Conservation (phyloP, 2,329 filamentous ascomycete genomes). For the Niveomyces coronatus region DNA sequence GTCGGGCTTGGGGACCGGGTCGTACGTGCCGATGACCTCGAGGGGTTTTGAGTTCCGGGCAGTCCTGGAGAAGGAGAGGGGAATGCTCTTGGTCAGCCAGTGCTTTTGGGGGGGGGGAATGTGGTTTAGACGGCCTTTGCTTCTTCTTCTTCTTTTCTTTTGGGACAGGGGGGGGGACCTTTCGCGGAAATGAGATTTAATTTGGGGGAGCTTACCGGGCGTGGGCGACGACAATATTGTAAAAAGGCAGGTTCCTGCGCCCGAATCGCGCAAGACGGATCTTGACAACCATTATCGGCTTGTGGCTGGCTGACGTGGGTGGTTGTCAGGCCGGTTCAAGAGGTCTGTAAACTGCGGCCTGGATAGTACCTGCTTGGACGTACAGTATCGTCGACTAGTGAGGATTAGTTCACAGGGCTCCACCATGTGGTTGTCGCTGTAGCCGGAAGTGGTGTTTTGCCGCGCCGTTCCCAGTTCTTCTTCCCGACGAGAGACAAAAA, state of each 20-base stretch:
- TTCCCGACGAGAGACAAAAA: no score
- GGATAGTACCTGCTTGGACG: no score
- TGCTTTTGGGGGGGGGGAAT: no score
- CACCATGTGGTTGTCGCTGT: slow-evolving; percentile 15
- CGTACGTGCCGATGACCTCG: slow-evolving; percentile 80
- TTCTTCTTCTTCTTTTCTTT: neutral
- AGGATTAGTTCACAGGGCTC: no score
- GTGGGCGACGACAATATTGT: slow-evolving; percentile 95
- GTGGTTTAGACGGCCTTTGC: no score
- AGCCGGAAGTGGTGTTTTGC: slow-evolving; percentile 26
- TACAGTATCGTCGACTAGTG: no score
- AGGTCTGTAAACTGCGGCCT: no score
- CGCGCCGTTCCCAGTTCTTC: no score
- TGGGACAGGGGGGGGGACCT: neutral
- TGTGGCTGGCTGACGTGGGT: neutral
- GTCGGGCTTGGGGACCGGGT: slow-evolving; percentile 54
- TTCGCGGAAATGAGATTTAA: slow-evolving; percentile 3
- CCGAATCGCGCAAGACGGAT: slow-evolving; percentile 93
- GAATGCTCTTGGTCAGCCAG: neutral
- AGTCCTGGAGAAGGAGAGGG: slow-evolving; percentile 43
- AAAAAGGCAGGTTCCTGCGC: slow-evolving; percentile 77
- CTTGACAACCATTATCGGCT: slow-evolving; percentile 69
- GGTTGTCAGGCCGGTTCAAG: neutral
- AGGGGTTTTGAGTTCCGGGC: slow-evolving; percentile 81
- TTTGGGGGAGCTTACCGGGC: slow-evolving; percentile 64